Base-by-base conservation (phyloP, 2,329 filamentous ascomycete genomes). In the Xylariaceae sp. region DNA sequence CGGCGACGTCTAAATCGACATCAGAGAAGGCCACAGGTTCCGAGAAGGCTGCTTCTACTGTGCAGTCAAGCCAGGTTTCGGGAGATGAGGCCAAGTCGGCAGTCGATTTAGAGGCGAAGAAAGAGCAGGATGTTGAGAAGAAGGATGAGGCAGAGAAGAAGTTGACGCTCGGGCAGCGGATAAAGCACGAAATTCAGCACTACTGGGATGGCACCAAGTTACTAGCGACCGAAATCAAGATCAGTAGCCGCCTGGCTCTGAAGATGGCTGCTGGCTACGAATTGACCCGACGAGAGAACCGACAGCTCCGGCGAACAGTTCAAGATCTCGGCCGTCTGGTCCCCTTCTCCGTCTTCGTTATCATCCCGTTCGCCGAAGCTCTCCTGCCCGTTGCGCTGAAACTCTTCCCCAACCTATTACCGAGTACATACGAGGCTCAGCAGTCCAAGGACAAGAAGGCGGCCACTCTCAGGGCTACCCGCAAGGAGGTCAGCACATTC, bases 181-280 rank as follows among this genome's bases (percentile, higher is more conserved):
- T 99, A 71, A 99, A 96, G 82, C 92, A 95, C 74, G 94, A 99
- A 76, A 82, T 81, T 11, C 85, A 88, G 63, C 94, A 99, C 75
- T 99, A 99, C 78, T 97, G 94, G 93, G 94, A 99, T 76, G 94
- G 94, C 61, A 97, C 92, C 34, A 99, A 99, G 77, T 81, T 99
- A 70, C 80, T 99, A 67, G 92, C 88, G 18, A 89, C 91, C 1
- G 94, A 99, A 77, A 87, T 97, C 72, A 90, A 81, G 75, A 99
- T 99, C 73, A 97, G 93, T 74, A 90, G 89, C 62, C 88, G 88
- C 64, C 78, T 99, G 66, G 94, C 92, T 4, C 75, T 97, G 74
- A 97, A 97, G 80, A 99, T 99, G 94, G 92, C 92, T 11, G 92
- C 90, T 60, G 94, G 94, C 6, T 99, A 99, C 77, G 94, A 99